Evolutionary conservation across 495 filamentous ascomycete species (phyloP).

Genomic region (Neurospora sp.): DNA sequence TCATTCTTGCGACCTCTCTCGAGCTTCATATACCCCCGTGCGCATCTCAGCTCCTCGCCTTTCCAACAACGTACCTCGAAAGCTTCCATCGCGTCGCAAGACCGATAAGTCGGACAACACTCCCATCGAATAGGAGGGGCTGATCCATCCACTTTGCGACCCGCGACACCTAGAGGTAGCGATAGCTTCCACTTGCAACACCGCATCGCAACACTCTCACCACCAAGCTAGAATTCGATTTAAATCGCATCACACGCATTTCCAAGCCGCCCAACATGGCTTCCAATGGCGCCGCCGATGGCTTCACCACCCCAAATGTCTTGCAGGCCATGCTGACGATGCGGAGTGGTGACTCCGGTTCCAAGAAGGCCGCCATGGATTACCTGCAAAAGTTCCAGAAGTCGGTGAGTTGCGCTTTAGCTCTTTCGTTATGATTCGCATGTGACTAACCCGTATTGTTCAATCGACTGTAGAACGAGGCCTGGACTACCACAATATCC

Average conservation of each 20-base stretch:
- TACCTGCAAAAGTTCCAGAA: constrained; percentile 96
- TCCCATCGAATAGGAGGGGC: constrained; percentile 8
- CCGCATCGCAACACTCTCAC: not conserved
- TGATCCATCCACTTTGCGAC: constrained; percentile 3
- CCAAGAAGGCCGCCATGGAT: constrained; percentile 83
- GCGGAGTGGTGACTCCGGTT: constrained; percentile 69
- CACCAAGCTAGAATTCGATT: not conserved
- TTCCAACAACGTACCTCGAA: not conserved
- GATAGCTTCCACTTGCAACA: constrained; percentile 1
- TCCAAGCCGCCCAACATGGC: constrained; percentile 46
- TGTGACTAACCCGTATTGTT: not conserved
- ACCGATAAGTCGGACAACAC: not conserved
- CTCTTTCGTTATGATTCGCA: not conserved
- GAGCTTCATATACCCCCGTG: constrained; percentile 3
- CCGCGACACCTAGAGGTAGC: not conserved
- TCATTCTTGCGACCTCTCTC: constrained; percentile 1
- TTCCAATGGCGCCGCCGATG: constrained; percentile 52
- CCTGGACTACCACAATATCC: constrained; percentile 78
- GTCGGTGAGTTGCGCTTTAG: constrained; percentile 55
- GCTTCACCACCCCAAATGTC: constrained; percentile 63
- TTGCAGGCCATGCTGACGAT: constrained; percentile 82
- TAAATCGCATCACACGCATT: not conserved
- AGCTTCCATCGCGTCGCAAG: not conserved
- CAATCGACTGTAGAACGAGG: constrained; percentile 51
- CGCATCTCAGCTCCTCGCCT: not conserved